Conservation (phyloP, 1,284 basidiomycete species). For the Pseudozyma hubeiensis region DNA sequence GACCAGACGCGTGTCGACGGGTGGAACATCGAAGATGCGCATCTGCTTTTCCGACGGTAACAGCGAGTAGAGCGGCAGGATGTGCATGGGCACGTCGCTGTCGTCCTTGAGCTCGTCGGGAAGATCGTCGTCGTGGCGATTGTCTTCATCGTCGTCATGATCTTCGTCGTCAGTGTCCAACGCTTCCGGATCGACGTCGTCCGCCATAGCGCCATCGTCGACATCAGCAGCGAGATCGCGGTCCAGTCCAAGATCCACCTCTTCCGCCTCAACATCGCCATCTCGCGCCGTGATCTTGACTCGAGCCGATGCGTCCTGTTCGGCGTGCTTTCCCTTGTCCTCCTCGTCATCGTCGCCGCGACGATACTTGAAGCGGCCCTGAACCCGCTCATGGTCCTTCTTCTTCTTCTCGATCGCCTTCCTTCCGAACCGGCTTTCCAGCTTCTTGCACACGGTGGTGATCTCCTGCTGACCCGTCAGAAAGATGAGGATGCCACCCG, state of each 20-base stretch:
- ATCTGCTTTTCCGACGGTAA: slow-evolving; percentile 80
- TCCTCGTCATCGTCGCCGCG: slow-evolving; percentile 22
- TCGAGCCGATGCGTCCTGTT: slow-evolving; percentile 5
- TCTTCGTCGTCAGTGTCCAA: slow-evolving; percentile 57
- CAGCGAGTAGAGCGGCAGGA: slow-evolving; percentile 80
- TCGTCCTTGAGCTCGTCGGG: slow-evolving; percentile 56
- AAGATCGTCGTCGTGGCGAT: slow-evolving; percentile 53
- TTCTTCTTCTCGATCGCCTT: slow-evolving; percentile 74
- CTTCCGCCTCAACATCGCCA: slow-evolving; percentile 80
- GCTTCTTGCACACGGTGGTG: slow-evolving; percentile 75
- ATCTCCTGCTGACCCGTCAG: slow-evolving; percentile 84
- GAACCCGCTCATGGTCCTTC: slow-evolving; percentile 33
- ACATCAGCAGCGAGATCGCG: slow-evolving; percentile 71
- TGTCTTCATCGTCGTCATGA: slow-evolving; percentile 32
- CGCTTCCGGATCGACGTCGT: slow-evolving; percentile 70
- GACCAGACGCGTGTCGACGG: slow-evolving; percentile 76
- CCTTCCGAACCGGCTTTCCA: slow-evolving; percentile 82
- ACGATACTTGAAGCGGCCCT: slow-evolving; percentile 20
- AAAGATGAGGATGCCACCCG: slow-evolving; percentile 80
- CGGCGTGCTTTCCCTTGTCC: slow-evolving; percentile 47
- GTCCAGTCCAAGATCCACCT: slow-evolving; percentile 78
- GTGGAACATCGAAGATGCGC: slow-evolving; percentile 78
- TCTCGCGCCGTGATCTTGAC: slow-evolving; percentile 40
- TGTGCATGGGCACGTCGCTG: slow-evolving; percentile 70
- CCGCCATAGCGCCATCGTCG: slow-evolving; percentile 68